Percentiles rank a stretch among this genome's conserved stretches.
phyloP scores from a whole-genome alignment of 768 basidiomycete genomes.

The Pleurotus pulmonarius region DNA sequence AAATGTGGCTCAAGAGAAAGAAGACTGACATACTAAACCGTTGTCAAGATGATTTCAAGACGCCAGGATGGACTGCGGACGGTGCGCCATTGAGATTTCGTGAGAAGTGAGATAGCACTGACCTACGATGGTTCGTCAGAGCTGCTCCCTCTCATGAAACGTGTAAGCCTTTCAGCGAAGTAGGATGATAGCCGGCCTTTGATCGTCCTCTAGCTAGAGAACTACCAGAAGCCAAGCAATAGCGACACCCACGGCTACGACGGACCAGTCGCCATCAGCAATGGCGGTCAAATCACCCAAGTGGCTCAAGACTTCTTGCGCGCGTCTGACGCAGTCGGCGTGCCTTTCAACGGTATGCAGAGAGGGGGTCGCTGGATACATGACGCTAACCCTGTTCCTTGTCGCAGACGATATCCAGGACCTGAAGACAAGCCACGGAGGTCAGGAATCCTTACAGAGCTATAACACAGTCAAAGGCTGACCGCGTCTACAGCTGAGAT shows the following conservation, averaged over 20 bases:
- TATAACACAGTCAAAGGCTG: slow-evolving; percentile 46
- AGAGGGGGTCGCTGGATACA: background rate
- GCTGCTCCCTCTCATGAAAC: slow-evolving; percentile 69
- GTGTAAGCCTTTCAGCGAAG: slow-evolving; percentile 28
- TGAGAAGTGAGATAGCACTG: background rate
- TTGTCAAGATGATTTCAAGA: slow-evolving; percentile 64
- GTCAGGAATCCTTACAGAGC: background rate
- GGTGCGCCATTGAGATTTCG: slow-evolving; percentile 26
- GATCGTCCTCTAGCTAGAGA: slow-evolving; percentile 51
- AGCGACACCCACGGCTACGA: slow-evolving; percentile 68
- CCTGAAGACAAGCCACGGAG: slow-evolving; percentile 8
- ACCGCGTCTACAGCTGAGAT: slow-evolving; percentile 39
- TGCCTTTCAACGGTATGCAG: slow-evolving; percentile 60
- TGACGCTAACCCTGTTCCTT: background rate
- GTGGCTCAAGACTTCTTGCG: slow-evolving; percentile 70
- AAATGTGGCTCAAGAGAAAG: no score
- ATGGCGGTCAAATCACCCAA: slow-evolving; percentile 60
- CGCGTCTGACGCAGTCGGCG: slow-evolving; percentile 54
- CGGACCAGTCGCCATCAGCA: slow-evolving; percentile 72
- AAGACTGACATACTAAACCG: no score
- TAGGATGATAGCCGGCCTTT: background rate
- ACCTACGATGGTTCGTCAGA: slow-evolving; percentile 32
- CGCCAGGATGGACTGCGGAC: slow-evolving; percentile 62
- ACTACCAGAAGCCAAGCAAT: slow-evolving; percentile 71
- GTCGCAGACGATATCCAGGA: slow-evolving; percentile 60